phyloP scores from a whole-genome alignment of 2,329 filamentous ascomycete genomes.

The Tolypocladium nubicola region DNA sequence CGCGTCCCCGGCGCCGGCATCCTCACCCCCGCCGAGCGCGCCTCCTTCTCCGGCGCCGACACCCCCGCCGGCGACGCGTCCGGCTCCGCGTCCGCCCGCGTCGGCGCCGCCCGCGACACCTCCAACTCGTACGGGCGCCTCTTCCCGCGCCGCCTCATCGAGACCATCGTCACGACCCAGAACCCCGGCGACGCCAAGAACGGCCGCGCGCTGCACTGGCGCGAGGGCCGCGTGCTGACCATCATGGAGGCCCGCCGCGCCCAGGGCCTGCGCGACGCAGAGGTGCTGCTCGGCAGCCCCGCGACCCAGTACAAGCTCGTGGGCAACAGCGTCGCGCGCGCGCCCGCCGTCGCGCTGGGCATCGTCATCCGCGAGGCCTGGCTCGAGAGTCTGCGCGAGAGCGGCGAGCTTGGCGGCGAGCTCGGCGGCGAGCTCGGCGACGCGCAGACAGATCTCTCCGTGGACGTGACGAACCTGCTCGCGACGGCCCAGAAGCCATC shows the following conservation, averaged over 20 bases:
- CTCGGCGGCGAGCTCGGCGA: neutral
- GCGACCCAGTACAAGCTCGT: slow-evolving; percentile 53
- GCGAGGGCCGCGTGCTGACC: slow-evolving; percentile 48
- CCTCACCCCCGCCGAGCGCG: slow-evolving; percentile 27
- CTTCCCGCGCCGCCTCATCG: slow-evolving; percentile 39
- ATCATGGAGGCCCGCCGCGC: slow-evolving; percentile 58
- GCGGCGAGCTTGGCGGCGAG: neutral
- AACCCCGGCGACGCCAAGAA: slow-evolving; percentile 41
- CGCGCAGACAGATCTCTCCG: neutral
- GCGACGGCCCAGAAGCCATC: too few species aligned
- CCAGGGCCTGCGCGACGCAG: slow-evolving; percentile 60
- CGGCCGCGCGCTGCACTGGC: slow-evolving; percentile 53
- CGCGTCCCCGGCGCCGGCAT: slow-evolving; percentile 15
- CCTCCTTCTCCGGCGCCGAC: slow-evolving; percentile 22
- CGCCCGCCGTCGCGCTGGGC: slow-evolving; percentile 57
- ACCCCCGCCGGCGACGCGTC: neutral
- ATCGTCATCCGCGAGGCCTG: slow-evolving; percentile 49
- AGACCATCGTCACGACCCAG: slow-evolving; percentile 50
- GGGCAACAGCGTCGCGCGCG: slow-evolving; percentile 67
- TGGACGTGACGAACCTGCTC: neutral
- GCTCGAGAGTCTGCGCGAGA: slow-evolving; percentile 9
- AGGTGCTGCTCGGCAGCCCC: slow-evolving; percentile 53
- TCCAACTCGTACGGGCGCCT: slow-evolving; percentile 43
- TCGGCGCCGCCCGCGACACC: slow-evolving; percentile 10
- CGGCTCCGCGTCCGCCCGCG: too few species aligned